phyloP scores from a whole-genome alignment of 2,329 filamentous ascomycete species.

The Talaromyces sp. region DNA sequence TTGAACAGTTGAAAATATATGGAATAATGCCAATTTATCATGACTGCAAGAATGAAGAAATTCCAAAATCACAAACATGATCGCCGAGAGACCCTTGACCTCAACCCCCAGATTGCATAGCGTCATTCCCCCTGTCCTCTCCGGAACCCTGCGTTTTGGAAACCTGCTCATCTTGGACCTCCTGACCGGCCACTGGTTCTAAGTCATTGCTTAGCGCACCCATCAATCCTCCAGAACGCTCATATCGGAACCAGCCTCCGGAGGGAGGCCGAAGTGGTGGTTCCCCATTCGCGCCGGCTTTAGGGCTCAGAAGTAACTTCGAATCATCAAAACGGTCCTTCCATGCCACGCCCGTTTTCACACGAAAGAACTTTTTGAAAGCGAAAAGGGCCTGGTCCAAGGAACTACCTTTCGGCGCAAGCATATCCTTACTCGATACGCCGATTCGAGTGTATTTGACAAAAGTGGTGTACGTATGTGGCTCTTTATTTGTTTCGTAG shows the following conservation, averaged over 20 bases:
- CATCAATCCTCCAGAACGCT: slow-evolving; percentile 24
- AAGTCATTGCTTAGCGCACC: slow-evolving; percentile 23
- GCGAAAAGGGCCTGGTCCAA: slow-evolving; percentile 43
- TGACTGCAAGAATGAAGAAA: background rate
- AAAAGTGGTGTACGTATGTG: slow-evolving; percentile 59
- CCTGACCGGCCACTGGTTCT: background rate
- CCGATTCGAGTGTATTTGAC: slow-evolving; percentile 44
- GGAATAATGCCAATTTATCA: background rate
- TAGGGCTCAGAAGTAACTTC: slow-evolving; percentile 22
- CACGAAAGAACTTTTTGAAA: slow-evolving; percentile 57
- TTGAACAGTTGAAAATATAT: background rate
- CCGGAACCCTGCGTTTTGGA: background rate
- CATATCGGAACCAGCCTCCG: slow-evolving; percentile 33
- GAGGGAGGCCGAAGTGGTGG: slow-evolving; percentile 23
- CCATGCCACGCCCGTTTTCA: slow-evolving; percentile 59
- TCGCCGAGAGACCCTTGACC: background rate
- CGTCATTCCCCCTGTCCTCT: background rate
- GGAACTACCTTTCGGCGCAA: slow-evolving; percentile 32
- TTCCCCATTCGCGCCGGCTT: slow-evolving; percentile 22
- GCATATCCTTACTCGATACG: slow-evolving; percentile 29
- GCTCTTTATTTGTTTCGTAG: slow-evolving; percentile 60
- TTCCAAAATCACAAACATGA: background rate
- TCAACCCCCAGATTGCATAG: background rate
- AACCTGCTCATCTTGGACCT: background rate
- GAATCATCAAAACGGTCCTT: slow-evolving; percentile 37